These are phyloP conservation scores for Fusarium ramigenum DNA, from an alignment of 2,329 filamentous ascomycete genomes.

Conservation along the genomic window DNA sequence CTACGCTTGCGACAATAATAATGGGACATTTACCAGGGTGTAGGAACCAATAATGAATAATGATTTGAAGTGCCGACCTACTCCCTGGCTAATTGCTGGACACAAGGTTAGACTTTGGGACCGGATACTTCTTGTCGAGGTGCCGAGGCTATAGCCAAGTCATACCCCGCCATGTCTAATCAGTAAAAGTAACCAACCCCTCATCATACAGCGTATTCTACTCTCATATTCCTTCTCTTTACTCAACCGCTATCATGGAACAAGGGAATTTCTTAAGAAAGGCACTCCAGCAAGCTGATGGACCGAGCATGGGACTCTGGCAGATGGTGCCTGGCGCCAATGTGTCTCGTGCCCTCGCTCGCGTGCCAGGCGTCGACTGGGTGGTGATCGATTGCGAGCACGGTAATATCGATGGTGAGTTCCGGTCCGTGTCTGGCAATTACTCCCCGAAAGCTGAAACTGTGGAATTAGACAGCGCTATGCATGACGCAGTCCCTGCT, in stretches of 20 bases:
- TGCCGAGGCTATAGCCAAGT: neutral
- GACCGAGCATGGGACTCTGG: neutral
- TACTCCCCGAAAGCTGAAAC: neutral
- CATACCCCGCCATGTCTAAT: neutral
- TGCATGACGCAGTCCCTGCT: neutral
- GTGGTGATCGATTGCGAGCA: neutral
- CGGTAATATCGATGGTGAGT: neutral
- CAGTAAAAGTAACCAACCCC: neutral
- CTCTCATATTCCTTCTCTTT: neutral
- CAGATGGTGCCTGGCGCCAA: neutral
- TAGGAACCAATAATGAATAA: rapidly evolving
- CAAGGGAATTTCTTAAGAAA: neutral
- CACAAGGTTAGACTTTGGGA: rapidly evolving
- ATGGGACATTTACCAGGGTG: neutral
- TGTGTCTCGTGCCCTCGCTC: neutral
- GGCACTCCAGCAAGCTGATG: neutral
- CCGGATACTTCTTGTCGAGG: neutral
- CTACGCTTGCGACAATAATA: neutral
- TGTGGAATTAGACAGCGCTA: neutral
- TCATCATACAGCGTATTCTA: rapidly evolving
- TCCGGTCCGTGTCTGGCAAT: rapidly evolving
- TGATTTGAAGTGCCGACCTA: no score
- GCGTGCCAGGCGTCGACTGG: neutral
- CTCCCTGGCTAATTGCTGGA: rapidly evolving
- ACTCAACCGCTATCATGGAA: neutral